phyloP scores from a whole-genome alignment of 2,329 filamentous ascomycete species.

The Colletotrichum tamarilloi region DNA sequence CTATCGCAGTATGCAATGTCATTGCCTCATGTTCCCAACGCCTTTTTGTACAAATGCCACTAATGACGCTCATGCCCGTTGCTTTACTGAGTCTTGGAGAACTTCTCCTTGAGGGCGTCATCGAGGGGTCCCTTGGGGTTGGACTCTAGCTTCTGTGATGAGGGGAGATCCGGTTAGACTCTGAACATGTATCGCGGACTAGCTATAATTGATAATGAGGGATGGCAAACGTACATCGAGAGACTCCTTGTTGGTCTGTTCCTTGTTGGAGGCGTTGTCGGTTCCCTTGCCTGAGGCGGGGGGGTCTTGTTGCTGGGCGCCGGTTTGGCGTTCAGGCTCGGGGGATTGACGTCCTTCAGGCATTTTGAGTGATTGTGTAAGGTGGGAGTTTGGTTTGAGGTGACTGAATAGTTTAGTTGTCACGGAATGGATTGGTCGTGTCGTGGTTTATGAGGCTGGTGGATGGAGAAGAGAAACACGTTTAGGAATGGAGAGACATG shows the following conservation, averaged over 20 bases:
- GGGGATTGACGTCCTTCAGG: conserved; percentile 84
- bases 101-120: conserved; percentile 69
- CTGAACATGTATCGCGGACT: no score
- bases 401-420: no score
- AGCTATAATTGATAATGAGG: background rate
- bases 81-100: conserved; percentile 57
- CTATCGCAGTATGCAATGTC: conserved; percentile 10
- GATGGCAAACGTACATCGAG: conserved; percentile 54
- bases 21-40: conserved; percentile 22
- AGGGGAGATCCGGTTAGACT: conserved; percentile 59
- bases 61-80: background rate
- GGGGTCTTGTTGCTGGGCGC: conserved; percentile 70
- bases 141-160: conserved; percentile 38
- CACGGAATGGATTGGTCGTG: no score
- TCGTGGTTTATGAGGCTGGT: background rate
- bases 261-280: conserved; percentile 65
- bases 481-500: background rate
- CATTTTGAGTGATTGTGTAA: conserved; percentile 60
- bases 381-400: background rate
- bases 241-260: conserved; percentile 62
- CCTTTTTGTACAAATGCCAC: background rate
- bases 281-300: conserved; percentile 69
- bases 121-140: conserved; percentile 76
- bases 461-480: background rate
- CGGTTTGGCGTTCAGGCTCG: conserved; percentile 74